Conservation (phyloP, 768 basidiomycete species). For the Gelatoporia subvermispora region DNA sequence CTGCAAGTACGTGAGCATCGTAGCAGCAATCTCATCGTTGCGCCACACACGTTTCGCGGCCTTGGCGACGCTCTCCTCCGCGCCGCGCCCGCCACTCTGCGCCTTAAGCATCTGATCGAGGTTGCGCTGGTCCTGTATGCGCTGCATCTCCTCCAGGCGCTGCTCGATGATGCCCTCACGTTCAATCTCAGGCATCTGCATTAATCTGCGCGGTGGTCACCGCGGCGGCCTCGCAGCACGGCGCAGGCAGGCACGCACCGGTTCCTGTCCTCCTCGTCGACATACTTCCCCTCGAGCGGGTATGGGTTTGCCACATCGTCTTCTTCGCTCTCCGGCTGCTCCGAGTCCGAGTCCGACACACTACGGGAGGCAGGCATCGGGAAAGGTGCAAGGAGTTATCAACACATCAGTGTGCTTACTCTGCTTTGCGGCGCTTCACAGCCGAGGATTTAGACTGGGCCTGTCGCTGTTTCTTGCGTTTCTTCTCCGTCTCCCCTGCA, state of each 20-base stretch:
- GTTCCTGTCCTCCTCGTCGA: conserved; percentile 77
- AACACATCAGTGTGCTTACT: conserved; percentile 40
- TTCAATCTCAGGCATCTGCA: conserved; percentile 80
- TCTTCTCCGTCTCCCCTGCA: conserved; percentile 64
- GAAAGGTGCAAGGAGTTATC: not conserved
- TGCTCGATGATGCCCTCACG: conserved; percentile 82
- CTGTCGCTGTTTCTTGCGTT: conserved; percentile 57
- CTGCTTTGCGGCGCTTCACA: conserved; percentile 66
- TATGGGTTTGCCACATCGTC: conserved; percentile 61
- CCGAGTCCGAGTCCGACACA: conserved; percentile 41
- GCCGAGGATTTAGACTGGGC: conserved; percentile 37
- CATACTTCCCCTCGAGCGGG: conserved; percentile 89
- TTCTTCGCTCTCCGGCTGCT: conserved; percentile 61
- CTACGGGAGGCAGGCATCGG: not conserved
- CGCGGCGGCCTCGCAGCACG: not conserved
- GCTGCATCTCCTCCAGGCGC: conserved; percentile 77
- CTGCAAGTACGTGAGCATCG: conserved; percentile 29
- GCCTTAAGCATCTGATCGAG: conserved; percentile 71
- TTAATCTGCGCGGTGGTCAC: conserved; percentile 44
- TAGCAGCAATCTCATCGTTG: not conserved
- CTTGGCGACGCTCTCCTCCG: conserved; percentile 59
- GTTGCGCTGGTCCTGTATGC: conserved; percentile 62
- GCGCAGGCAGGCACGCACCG: conserved; percentile 47
- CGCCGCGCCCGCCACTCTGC: conserved; percentile 45
- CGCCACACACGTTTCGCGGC: conserved; percentile 68